Evolutionary conservation across 305 asterid genomes (phyloP).

Genomic region (Withania somnifera): DNA sequence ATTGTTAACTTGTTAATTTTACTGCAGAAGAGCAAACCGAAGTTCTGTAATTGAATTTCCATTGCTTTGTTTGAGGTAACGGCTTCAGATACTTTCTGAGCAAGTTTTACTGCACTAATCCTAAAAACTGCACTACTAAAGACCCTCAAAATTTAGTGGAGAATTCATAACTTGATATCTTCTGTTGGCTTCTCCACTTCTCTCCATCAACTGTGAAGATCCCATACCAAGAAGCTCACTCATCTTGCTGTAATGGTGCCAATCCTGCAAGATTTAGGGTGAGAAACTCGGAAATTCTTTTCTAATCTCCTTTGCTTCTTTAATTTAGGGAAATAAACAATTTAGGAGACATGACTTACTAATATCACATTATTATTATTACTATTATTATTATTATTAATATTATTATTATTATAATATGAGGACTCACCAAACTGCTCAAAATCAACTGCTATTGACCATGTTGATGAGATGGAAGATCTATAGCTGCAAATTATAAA

Average conservation of each 20-base stretch:
- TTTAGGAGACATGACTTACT: neutral
- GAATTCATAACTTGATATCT: slow-evolving; percentile 37
- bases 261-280: slow-evolving; percentile 15
- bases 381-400: no score
- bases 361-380: neutral
- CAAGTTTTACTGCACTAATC: slow-evolving; percentile 5
- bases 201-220: slow-evolving; percentile 52
- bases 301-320: neutral
- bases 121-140: slow-evolving; percentile 47
- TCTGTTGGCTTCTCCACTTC: slow-evolving; percentile 34
- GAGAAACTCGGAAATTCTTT: neutral
- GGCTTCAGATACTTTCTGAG: slow-evolving; percentile 1
- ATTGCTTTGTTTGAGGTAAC: neutral
- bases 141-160: slow-evolving; percentile 43
- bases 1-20: neutral
- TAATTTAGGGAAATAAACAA: neutral
- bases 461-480: no score
- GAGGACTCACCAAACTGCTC: no score
- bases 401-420: no score
- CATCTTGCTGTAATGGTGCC: slow-evolving; percentile 16
- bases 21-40: neutral
- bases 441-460: no score
- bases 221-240: slow-evolving; percentile 40
- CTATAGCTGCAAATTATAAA: no score
- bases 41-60: slow-evolving; percentile 6